These are phyloP conservation scores for Candida pseudoglaebosa DNA, from an alignment of 805 yeast genomes.

Conservation along the genomic window DNA sequence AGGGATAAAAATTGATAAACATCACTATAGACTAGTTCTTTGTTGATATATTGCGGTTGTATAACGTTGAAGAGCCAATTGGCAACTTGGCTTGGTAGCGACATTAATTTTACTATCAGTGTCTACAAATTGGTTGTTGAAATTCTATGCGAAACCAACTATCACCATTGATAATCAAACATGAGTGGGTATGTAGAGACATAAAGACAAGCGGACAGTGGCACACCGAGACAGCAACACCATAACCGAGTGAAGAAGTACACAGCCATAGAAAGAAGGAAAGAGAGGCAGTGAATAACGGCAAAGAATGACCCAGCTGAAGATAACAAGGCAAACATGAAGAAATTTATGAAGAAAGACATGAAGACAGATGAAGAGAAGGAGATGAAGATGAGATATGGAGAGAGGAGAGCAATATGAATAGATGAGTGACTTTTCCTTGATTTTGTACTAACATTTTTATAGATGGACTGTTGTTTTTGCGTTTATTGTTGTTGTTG, in stretches of 20 bases:
- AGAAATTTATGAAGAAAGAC: too few species aligned
- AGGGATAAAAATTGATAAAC: constrained; percentile 48
- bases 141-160: constrained; percentile 10
- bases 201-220: not conserved
- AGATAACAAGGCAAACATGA: too few species aligned
- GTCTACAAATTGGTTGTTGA: not conserved
- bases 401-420: too few species aligned
- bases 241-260: not conserved
- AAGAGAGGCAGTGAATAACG: not conserved
- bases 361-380: not conserved
- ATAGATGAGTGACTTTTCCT: too few species aligned
- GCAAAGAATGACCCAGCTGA: too few species aligned
- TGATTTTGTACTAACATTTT: constrained; percentile 13
- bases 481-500: constrained; percentile 56
- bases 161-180: constrained; percentile 10
- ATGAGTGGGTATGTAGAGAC: constrained; percentile 19
- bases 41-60: constrained; percentile 53
- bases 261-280: not conserved
- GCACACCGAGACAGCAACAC: not conserved
- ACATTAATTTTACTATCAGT: not conserved
- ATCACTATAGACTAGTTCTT: constrained; percentile 62
- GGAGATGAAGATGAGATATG: not conserved
- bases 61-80: constrained; percentile 40
- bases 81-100: constrained; percentile 27
- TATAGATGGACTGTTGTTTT: constrained; percentile 66